Evolutionary conservation across 805 yeast species (phyloP), one percentile per base, ranked within the genome.

Genomic region (Kodamaea jinghongensis): DNA sequence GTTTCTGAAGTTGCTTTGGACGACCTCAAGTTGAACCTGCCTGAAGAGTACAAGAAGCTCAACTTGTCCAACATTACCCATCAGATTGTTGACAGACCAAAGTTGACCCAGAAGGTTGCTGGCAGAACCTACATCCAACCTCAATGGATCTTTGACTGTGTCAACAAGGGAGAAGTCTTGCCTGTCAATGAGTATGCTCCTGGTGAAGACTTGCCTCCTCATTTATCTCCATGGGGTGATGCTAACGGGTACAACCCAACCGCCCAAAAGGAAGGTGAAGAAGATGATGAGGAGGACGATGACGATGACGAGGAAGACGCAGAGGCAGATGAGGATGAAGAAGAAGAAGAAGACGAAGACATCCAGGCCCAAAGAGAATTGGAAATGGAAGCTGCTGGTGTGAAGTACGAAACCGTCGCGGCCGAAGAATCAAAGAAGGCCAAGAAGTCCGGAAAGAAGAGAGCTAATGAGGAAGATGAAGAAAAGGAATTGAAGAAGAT

Each of bases 211-310:
- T 73, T 93, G 48, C 99, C 99, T 32, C 97, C 99, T 27, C 99
- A 93, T 65, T 72, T 93, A 55, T 86, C 96, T 38, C 99, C 99
- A 71, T 93, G 99, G 98, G 98, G 98, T 52, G 99, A 93, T 68
- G 77, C 90, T 34, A 88, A 84, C 52, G 83, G 82, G 39, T 93
- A 93, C 67, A 80, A 91, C 63, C 98, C 99, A 54, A 78, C 54
- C 8, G 75, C 54, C 2, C 77, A 60, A 6, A 77, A 57, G 4
- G 75, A 59, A 11, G 78, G 61, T 13, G 75, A 56, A 2, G 78
- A 61, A 11, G 77, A 63, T 20, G 79, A 56, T 14, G 79, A 56
- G 13, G 81, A 65, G 11, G 84, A 56, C 2, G 83, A 58, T 2
- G 80, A 56, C 4, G 80, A 55, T 2, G 79, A 60, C 31, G 61